These are phyloP conservation scores for Coelastrella sp. DNA, from an alignment of 139 green algal genomes.

Conservation along the genomic window DNA sequence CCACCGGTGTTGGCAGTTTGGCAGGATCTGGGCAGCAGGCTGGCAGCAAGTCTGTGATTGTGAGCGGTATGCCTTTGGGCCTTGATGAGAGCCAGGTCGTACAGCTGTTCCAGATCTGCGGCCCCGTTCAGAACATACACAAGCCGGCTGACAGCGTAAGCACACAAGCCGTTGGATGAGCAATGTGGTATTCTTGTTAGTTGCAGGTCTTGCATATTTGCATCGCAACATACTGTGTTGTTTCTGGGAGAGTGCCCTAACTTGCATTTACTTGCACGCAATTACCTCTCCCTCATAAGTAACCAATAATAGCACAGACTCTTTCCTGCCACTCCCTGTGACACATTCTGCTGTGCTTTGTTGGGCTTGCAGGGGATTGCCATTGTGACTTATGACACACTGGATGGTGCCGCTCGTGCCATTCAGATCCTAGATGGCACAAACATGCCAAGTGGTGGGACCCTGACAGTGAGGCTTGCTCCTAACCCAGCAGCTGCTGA, in stretches of 20 bases:
- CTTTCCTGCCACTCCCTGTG: too few species aligned
- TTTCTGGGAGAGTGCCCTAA: too few species aligned
- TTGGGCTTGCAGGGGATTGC: slow-evolving; percentile 3
- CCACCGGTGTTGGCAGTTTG: neutral
- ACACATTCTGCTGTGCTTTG: neutral
- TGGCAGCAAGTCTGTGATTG: slow-evolving; percentile 6
- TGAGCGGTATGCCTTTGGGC: slow-evolving; percentile 6
- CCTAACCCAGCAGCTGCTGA: neutral
- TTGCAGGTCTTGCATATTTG: too few species aligned
- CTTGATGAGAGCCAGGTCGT: slow-evolving; percentile 11
- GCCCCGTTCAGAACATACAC: neutral
- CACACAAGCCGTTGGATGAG: too few species aligned
- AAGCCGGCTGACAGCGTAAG: slow-evolving; percentile 11
- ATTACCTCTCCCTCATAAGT: too few species aligned
- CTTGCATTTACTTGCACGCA: too few species aligned
- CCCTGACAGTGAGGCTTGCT: neutral
- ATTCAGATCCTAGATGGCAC: neutral
- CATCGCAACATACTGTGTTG: too few species aligned
- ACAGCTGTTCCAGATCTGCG: slow-evolving; percentile 32
- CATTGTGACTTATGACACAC: slow-evolving; percentile 4
- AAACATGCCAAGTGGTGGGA: slow-evolving; percentile 13
- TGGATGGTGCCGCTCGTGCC: neutral
- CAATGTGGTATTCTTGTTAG: too few species aligned
- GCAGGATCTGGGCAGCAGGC: neutral
- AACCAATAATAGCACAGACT: too few species aligned